These are phyloP conservation scores for Obelidium mucronatum DNA, from an alignment of 192 early-diverging fungal genomes.

Conservation along the genomic window DNA sequence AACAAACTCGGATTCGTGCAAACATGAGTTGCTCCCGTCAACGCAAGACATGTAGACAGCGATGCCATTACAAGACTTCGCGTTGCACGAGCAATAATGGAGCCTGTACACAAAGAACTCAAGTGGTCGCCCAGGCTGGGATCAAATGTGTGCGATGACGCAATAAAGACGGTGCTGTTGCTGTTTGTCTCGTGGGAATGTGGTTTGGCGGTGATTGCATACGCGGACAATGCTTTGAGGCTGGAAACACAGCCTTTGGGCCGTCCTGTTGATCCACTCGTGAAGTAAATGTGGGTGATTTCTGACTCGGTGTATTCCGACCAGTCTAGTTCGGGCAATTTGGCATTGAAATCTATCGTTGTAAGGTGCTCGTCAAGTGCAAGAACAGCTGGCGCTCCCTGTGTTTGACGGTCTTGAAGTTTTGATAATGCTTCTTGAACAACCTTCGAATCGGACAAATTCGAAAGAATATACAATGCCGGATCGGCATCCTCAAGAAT, in stretches of 20 bases:
- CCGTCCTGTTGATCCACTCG: conserved; percentile 45
- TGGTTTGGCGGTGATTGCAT: conserved; percentile 38
- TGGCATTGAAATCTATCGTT: neutral
- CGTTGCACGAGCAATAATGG: conserved; percentile 29
- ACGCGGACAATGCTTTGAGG: conserved; percentile 35
- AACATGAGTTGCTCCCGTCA: conserved; percentile 36
- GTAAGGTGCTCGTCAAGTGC: neutral
- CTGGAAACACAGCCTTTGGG: conserved; percentile 47
- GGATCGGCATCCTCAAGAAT: conserved; percentile 44
- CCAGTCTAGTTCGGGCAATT: conserved; percentile 24
- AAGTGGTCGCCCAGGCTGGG: conserved; percentile 45
- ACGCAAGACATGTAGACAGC: conserved; percentile 23
- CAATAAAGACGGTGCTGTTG: conserved; percentile 31
- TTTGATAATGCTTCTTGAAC: neutral
- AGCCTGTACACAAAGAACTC: conserved; percentile 36
- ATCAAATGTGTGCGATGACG: conserved; percentile 50
- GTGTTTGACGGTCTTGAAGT: neutral
- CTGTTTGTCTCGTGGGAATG: conserved; percentile 20
- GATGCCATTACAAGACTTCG: conserved; percentile 10
- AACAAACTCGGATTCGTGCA: conserved; percentile 47
- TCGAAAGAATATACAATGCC: conserved; percentile 22
- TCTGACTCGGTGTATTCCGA: neutral
- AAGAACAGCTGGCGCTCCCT: neutral
- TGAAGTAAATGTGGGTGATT: conserved; percentile 47
- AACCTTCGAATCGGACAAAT: neutral